phyloP scores from a whole-genome alignment of 108 stramenopile species.

The Nitzschia sp. region DNA sequence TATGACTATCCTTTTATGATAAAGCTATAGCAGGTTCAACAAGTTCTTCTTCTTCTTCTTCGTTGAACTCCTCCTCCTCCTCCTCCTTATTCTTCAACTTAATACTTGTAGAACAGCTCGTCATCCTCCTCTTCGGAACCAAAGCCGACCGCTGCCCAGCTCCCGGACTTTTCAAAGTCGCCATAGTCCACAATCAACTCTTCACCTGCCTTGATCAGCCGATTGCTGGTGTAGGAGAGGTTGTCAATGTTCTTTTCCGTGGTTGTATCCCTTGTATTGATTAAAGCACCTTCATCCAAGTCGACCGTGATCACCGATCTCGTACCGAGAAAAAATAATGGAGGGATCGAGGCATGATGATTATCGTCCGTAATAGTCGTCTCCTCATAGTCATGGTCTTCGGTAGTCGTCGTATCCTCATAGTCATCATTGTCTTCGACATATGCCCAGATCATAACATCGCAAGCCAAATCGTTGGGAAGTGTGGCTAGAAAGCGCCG shows the following conservation, averaged over 20 bases:
- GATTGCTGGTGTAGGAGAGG: background rate
- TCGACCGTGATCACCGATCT: background rate
- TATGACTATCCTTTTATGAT: too few species aligned
- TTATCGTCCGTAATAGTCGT: too few species aligned
- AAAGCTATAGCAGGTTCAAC: too few species aligned
- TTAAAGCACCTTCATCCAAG: background rate
- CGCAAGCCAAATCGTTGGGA: constrained; percentile 10
- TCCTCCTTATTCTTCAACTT: too few species aligned
- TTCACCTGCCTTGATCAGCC: background rate
- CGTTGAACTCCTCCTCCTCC: too few species aligned
- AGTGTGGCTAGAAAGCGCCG: background rate
- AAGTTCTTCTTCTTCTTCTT: too few species aligned
- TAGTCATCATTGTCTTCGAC: background rate
- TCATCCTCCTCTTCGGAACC: too few species aligned
- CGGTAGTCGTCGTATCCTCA: background rate
- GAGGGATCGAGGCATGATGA: too few species aligned
- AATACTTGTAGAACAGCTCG: too few species aligned
- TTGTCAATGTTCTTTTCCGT: background rate
- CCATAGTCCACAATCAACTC: background rate
- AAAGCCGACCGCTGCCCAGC: background rate
- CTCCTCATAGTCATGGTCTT: too few species aligned
- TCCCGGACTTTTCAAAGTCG: background rate
- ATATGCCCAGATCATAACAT: constrained; percentile 12
- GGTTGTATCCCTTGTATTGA: background rate
- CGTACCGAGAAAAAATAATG: too few species aligned